Base-by-base conservation (phyloP, 2,329 filamentous ascomycete species). In the Sordariomycetes sp. region DNA sequence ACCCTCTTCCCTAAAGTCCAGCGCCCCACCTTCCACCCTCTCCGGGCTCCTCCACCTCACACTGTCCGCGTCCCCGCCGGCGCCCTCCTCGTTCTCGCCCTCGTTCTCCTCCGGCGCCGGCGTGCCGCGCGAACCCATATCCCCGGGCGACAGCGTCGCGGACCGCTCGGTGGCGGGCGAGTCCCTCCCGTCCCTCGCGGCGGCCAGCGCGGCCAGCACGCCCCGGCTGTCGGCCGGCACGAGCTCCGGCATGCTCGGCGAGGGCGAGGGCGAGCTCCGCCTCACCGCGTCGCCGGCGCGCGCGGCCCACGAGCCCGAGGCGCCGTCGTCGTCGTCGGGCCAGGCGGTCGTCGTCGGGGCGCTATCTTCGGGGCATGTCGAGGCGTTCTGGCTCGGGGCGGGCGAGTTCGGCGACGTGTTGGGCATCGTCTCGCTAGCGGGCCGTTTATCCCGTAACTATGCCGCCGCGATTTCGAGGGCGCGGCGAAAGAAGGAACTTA, bases 91-190 rank as follows among this genome's bases (percentile, higher is more conserved):
- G 24, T 32, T 25, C 24, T 18, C 50, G 50, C n/a, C 51, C 28
- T 53, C 51, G 24, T 32, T 25, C 24, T 18, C 50, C 14, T 28
- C 50, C 25, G 48, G 18, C 48, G 34, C 46, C 32, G 32, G 55
- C 16, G 32, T 40, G 11, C 71, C 69, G 40, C 69, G 71, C n/a
- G 74, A 70, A 3, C 14, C 4, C 37, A 16, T n/a, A n/a, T 22
- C 22, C 10, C 67, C 67, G 18, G 75, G 76, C 4, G 77, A 77
- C 66, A 74, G 69, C 54, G 74, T 76, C 6, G 71, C 69, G n/a
- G 72, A 71, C 61, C 71, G 65, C 55, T 75, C 71, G 18, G 70
- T 69, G 32, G 67, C 28, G 24, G 55, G 55, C 28, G 55, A 52
- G 35, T 40, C 10, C 3, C 18, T n/a, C 24, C 52, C 55, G 22